Conservation (phyloP, 169 alveolate species). For the Eimeria maxima region DNA sequence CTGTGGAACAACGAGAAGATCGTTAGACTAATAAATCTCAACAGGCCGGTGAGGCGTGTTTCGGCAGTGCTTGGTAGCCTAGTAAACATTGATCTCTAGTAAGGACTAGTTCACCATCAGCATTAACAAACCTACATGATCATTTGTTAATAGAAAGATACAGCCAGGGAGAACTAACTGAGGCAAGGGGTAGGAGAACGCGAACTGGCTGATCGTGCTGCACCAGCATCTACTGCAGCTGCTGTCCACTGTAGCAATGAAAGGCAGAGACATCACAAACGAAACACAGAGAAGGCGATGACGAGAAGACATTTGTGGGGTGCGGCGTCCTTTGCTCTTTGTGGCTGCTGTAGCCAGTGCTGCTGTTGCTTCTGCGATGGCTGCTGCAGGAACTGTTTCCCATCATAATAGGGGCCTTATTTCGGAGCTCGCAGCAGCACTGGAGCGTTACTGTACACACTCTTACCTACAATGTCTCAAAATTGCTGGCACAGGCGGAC, state of each 20-base stretch:
- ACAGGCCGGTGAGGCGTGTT: conserved; percentile 85
- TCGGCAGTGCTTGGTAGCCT: too few relatives aligned
- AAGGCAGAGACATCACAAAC: too few relatives aligned
- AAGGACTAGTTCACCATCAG: too few relatives aligned
- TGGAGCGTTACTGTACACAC: conserved; percentile 87
- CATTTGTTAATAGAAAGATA: too few relatives aligned
- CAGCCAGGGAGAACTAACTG: too few relatives aligned
- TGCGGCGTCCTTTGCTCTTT: neutral
- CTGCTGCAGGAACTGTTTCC: conserved; percentile 85
- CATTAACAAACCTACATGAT: too few relatives aligned
- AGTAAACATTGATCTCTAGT: too few relatives aligned
- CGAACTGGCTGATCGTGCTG: too few relatives aligned
- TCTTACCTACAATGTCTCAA: conserved; percentile 87
- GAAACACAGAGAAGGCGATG: too few relatives aligned
- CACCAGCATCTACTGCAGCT: too few relatives aligned
- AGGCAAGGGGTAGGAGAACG: too few relatives aligned
- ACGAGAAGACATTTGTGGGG: neutral
- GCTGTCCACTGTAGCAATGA: too few relatives aligned
- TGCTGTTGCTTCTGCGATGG: neutral
- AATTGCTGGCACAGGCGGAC: conserved; percentile 88
- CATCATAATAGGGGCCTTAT: conserved; percentile 85
- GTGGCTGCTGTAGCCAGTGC: neutral
- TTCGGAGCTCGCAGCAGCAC: conserved; percentile 84
- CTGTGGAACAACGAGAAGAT: conserved; percentile 95
- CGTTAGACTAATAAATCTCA: conserved; percentile 90